These are phyloP conservation scores for Penicillium sp. DNA, from an alignment of 2,329 filamentous ascomycete genomes.

Conservation along the genomic window DNA sequence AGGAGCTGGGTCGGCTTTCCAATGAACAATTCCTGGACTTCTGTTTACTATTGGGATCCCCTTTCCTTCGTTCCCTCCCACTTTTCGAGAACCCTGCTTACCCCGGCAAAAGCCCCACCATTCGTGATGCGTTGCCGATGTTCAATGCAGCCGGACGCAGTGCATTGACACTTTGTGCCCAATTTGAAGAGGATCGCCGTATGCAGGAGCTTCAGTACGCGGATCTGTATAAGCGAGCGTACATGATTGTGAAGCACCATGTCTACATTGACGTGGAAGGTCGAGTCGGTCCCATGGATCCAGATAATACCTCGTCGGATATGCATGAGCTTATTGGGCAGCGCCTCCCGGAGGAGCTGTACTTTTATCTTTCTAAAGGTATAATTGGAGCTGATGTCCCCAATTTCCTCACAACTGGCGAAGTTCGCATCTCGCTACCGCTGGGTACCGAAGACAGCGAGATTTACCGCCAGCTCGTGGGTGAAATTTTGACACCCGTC, in stretches of 20 bases:
- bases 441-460: constrained; percentile 77
- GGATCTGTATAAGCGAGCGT: constrained; percentile 81
- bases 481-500: constrained; percentile 68
- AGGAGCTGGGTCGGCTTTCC: constrained; percentile 60
- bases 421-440: constrained; percentile 76
- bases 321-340: constrained; percentile 89
- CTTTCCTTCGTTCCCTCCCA: constrained; percentile 76
- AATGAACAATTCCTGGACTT: constrained; percentile 79
- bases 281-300: constrained; percentile 70
- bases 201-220: constrained; percentile 71
- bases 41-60: constrained; percentile 76
- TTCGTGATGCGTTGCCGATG: constrained; percentile 75
- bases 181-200: constrained; percentile 75
- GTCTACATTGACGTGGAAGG: constrained; percentile 77
- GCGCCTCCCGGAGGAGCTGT: constrained; percentile 82
- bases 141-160: constrained; percentile 65
- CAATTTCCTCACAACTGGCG: constrained; percentile 76
- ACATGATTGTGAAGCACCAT: constrained; percentile 82
- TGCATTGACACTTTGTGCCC: constrained; percentile 70
- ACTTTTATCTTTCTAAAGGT: constrained; percentile 82
- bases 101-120: constrained; percentile 55
- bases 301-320: constrained; percentile 72
- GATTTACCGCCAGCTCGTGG: constrained; percentile 78
- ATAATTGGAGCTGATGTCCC: constrained; percentile 76
- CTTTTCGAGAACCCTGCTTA: constrained; percentile 64